A percentile compares a stretch with the other conserved stretches of the same genome.
phyloP scores from a whole-genome alignment of 371 early-diverging fungal species.

The Mucor plumbeus region DNA sequence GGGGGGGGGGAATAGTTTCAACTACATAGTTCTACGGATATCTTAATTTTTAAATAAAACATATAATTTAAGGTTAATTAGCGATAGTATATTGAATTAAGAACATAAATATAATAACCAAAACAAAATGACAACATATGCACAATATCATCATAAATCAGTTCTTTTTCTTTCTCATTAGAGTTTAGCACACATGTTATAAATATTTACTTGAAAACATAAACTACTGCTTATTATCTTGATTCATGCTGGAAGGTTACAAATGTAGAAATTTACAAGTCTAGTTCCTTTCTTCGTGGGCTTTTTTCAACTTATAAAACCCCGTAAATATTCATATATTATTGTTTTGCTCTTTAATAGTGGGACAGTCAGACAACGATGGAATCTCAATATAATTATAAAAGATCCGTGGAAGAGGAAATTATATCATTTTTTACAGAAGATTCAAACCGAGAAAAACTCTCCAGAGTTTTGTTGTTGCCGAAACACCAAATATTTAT shows the following conservation, averaged over 20 bases:
- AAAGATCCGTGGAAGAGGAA: neutral
- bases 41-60: too few species aligned
- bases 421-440: neutral
- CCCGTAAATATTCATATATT: neutral
- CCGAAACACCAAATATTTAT: slow-evolving; percentile 1
- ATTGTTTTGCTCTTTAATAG: neutral
- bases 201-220: neutral
- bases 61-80: neutral
- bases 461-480: neutral
- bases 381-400: neutral
- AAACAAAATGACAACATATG: neutral
- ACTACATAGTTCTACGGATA: too few species aligned
- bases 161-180: neutral
- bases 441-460: neutral
- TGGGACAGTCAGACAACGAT: neutral
- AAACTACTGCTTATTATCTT: neutral
- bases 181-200: neutral
- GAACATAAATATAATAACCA: neutral
- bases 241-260: neutral
- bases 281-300: neutral
- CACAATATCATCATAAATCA: neutral
- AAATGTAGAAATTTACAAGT: neutral
- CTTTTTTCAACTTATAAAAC: neutral
- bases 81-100: neutral
- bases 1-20: too few species aligned